Evolutionary conservation across 2,329 filamentous ascomycete species (phyloP).

Genomic region (Endoconidiophora polonica): DNA sequence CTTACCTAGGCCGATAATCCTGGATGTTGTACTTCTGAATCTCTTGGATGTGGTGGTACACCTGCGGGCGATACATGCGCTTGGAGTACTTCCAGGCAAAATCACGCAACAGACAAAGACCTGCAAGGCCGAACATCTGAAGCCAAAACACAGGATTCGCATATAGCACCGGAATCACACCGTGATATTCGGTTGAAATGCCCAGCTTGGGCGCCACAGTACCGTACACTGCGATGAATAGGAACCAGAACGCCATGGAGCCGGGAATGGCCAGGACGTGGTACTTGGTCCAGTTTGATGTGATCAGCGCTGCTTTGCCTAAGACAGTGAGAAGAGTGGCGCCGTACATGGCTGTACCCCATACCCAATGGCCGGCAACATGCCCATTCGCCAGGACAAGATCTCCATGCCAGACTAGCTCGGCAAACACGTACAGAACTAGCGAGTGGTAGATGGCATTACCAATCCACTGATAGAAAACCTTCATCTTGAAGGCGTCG

Average conservation of each 20-base stretch:
- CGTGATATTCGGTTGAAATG: conserved; percentile 71
- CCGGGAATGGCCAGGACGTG: conserved; percentile 90
- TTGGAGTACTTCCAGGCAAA: conserved; percentile 96
- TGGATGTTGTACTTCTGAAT: conserved; percentile 99
- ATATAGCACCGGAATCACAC: conserved; percentile 68
- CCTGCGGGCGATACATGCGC: conserved; percentile 89
- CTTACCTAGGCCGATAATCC: conserved; percentile 85
- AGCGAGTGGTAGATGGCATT: conserved; percentile 95
- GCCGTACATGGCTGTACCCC: conserved; percentile 90
- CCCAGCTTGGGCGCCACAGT: conserved; percentile 67
- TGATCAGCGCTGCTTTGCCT: conserved; percentile 84
- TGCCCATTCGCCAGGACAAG: conserved; percentile 63
- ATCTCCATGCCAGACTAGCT: conserved; percentile 70
- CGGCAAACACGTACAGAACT: conserved; percentile 71
- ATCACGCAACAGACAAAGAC: conserved; percentile 71
- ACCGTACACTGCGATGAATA: conserved; percentile 76
- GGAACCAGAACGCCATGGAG: conserved; percentile 79
- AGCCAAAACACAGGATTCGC: conserved; percentile 77
- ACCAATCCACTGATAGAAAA: conserved; percentile 80
- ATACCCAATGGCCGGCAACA: conserved; percentile 88
- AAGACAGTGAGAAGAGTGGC: conserved; percentile 86
- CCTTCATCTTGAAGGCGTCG: conserved; percentile 81
- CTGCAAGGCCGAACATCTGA: conserved; percentile 65
- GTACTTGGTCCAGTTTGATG: conserved; percentile 98
- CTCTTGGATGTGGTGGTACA: conserved; percentile 97